Evolutionary conservation across 2,329 filamentous ascomycete genomes (phyloP).

Genomic region (Chalara sp.): DNA sequence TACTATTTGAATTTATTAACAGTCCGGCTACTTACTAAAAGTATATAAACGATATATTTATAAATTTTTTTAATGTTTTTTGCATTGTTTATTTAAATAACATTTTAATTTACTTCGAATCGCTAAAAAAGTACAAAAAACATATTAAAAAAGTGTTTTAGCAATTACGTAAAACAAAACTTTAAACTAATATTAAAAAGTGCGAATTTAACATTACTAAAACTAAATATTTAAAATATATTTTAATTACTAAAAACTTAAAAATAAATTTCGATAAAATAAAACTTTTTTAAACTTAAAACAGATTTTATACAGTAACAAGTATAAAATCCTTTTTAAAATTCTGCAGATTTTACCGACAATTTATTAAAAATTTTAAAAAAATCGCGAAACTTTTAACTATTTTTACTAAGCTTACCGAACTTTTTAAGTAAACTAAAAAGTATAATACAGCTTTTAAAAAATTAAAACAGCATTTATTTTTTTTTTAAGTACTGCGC

Average conservation of each 20-base stretch:
- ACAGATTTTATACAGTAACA: constrained; percentile 3
- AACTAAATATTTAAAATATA: constrained; percentile 7
- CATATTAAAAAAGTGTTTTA: neutral
- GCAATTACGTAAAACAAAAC: neutral
- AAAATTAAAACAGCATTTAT: too few relatives aligned
- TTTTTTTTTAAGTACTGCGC: too few relatives aligned
- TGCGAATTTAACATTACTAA: neutral
- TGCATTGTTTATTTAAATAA: neutral
- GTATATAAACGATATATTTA: constrained; percentile 7
- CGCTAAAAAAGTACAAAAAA: too few relatives aligned
- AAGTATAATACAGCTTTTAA: too few relatives aligned
- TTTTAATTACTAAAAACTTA: constrained; percentile 1
- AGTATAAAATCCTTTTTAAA: too few relatives aligned
- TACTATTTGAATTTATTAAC: constrained; percentile 5
- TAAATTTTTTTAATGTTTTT: constrained; percentile 2
- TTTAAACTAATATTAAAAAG: constrained; percentile 6
- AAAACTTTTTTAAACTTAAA: too few relatives aligned
- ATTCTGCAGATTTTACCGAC: too few relatives aligned
- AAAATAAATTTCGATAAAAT: constrained; percentile 3
- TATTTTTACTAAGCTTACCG: neutral
- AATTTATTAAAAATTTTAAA: too few relatives aligned
- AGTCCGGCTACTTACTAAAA: constrained; percentile 1
- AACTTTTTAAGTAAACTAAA: too few relatives aligned
- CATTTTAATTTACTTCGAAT: neutral
- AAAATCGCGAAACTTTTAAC: neutral